Evolutionary conservation across 2,329 filamentous ascomycete species (phyloP).

Genomic region (Gaeumannomyces sp.): DNA sequence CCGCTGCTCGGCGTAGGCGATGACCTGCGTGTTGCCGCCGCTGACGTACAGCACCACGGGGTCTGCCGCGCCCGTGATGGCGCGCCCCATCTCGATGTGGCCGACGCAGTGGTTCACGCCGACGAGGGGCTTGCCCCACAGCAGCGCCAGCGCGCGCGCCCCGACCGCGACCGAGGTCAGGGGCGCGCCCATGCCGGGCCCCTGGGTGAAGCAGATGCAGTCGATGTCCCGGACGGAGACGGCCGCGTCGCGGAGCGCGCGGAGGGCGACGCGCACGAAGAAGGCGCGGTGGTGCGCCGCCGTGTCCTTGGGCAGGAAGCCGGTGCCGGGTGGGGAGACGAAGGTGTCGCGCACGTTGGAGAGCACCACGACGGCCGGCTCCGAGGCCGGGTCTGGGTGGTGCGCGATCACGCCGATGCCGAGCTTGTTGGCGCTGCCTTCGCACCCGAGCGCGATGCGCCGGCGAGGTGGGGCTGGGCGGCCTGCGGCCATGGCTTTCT

Average conservation of each 20-base stretch:
- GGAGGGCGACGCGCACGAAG: conserved; percentile 76
- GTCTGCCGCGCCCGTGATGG: conserved; percentile 84
- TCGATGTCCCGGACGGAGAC: conserved; percentile 62
- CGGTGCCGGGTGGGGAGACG: conserved; percentile 81
- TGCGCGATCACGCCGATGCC: conserved; percentile 90
- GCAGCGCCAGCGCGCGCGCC: conserved; percentile 70
- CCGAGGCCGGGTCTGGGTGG: conserved; percentile 27
- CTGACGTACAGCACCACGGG: conserved; percentile 94
- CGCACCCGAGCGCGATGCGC: conserved; percentile 55
- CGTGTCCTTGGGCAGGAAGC: conserved; percentile 95
- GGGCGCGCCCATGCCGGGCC: conserved; percentile 94
- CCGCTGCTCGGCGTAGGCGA: conserved; percentile 87
- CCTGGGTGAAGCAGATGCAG: conserved; percentile 93
- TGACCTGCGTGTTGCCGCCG: conserved; percentile 96
- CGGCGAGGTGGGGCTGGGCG: conserved; percentile 20
- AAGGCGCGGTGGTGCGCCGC: conserved; percentile 83
- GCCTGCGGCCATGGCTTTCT: neutral
- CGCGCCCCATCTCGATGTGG: conserved; percentile 96
- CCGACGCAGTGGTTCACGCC: conserved; percentile 98
- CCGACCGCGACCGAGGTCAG: conserved; percentile 78
- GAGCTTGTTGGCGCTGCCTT: conserved; percentile 97
- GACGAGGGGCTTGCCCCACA: conserved; percentile 86
- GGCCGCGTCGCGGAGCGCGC: conserved; percentile 66
- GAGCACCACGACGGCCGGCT: conserved; percentile 67
- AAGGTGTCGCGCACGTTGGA: conserved; percentile 95